Conservation (phyloP, 2,329 filamentous ascomycete genomes). For the Sclerotinia minor region DNA sequence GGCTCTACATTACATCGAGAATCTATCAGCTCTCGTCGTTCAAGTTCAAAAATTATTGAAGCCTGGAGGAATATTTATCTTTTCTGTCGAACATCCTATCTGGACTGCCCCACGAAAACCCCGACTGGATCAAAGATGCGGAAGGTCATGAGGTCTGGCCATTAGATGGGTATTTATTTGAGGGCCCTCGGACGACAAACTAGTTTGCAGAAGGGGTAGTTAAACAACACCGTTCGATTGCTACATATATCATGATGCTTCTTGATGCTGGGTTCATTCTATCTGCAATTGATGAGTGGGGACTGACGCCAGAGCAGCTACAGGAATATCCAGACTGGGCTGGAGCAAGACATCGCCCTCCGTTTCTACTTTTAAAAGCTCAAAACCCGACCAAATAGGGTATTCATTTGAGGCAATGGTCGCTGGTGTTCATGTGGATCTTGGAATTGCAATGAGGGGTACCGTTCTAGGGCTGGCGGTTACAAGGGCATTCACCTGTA, state of each 20-base stretch:
- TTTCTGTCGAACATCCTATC: conserved; percentile 52
- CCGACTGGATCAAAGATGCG: conserved; percentile 39
- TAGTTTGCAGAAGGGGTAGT: conserved; percentile 48
- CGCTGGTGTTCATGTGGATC: no score
- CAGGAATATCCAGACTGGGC: conserved; percentile 41
- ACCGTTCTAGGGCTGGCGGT: background rate
- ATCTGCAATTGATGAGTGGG: conserved; percentile 32
- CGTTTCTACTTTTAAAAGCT: background rate
- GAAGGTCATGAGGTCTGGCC: conserved; percentile 46
- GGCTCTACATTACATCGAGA: background rate
- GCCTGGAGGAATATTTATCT: conserved; percentile 67
- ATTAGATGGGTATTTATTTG: conserved; percentile 46
- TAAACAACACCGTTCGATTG: conserved; percentile 51
- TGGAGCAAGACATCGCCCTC: background rate
- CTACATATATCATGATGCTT: conserved; percentile 30
- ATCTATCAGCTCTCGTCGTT: background rate
- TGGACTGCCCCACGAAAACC: conserved; percentile 46
- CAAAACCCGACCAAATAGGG: background rate
- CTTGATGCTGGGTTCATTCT: conserved; percentile 30
- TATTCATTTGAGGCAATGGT: background rate
- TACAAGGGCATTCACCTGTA: conserved; percentile 11
- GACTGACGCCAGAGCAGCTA: conserved; percentile 32
- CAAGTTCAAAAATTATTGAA: background rate
- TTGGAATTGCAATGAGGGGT: background rate
- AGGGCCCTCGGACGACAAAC: conserved; percentile 46